phyloP scores from a whole-genome alignment of 768 basidiomycete genomes.

The Amanita rimosa region DNA sequence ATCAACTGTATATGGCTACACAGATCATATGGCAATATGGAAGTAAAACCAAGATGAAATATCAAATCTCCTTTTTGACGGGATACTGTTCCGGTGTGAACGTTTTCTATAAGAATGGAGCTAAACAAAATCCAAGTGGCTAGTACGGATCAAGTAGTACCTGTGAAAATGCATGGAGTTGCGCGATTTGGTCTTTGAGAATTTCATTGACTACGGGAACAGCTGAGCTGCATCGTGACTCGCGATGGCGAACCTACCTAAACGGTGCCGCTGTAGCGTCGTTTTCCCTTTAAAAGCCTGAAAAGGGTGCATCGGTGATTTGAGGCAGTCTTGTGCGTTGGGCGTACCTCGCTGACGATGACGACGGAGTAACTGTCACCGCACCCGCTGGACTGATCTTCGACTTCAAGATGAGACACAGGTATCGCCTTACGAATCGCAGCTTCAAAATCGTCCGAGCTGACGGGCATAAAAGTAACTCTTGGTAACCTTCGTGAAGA shows the following conservation, averaged over 20 bases:
- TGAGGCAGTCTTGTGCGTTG: background rate
- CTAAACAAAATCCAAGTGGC: background rate
- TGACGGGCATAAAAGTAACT: constrained; percentile 76
- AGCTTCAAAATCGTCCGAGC: constrained; percentile 40
- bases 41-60: no score
- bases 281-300: constrained; percentile 72
- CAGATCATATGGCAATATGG: no score
- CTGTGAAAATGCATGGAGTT: constrained; percentile 87
- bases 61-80: constrained; percentile 7
- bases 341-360: constrained; percentile 63
- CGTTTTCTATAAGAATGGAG: constrained; percentile 41
- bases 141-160: constrained; percentile 21
- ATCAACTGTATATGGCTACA: no score
- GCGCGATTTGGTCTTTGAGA: constrained; percentile 61
- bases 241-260: constrained; percentile 32
- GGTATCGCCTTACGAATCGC: constrained; percentile 54
- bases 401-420: constrained; percentile 58
- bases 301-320: background rate
- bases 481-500: background rate
- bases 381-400: constrained; percentile 72
- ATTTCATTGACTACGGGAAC: constrained; percentile 55
- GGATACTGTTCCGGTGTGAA: constrained; percentile 62
- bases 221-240: background rate
- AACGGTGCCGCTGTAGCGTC: constrained; percentile 66
- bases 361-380: constrained; percentile 68